Conservation (phyloP, 495 filamentous ascomycete species). For the Podospora appendiculata region DNA sequence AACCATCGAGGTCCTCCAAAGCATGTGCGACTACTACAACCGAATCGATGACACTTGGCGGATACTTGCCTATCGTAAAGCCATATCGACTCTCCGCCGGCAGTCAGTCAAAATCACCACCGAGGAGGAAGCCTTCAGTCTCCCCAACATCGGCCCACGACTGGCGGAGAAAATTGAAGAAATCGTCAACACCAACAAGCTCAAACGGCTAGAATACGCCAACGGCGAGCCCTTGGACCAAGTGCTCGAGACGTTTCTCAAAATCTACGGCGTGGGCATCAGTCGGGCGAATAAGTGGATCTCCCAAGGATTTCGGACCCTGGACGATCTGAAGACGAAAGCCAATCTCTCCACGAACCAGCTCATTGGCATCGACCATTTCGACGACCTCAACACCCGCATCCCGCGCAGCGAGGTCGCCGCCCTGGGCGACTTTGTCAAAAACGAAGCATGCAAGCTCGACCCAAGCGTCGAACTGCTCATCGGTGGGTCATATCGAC, state of each 20-base stretch:
- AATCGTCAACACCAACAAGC: slow-evolving; percentile 66
- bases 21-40: slow-evolving; percentile 78
- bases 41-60: slow-evolving; percentile 75
- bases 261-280: slow-evolving; percentile 75
- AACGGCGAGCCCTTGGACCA: slow-evolving; percentile 56
- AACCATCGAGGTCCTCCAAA: slow-evolving; percentile 71
- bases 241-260: slow-evolving; percentile 59
- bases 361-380: slow-evolving; percentile 69
- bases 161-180: slow-evolving; percentile 89
- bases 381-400: slow-evolving; percentile 73
- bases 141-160: slow-evolving; percentile 67
- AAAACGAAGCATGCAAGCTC: slow-evolving; percentile 48
- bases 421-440: slow-evolving; percentile 61
- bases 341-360: slow-evolving; percentile 68
- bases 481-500: slow-evolving; percentile 79
- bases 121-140: slow-evolving; percentile 55
- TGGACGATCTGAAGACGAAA: slow-evolving; percentile 61
- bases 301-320: slow-evolving; percentile 61
- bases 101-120: slow-evolving; percentile 60
- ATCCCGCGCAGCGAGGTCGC: slow-evolving; percentile 77
- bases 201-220: slow-evolving; percentile 64
- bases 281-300: slow-evolving; percentile 70
- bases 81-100: slow-evolving; percentile 60
- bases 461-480: slow-evolving; percentile 58
- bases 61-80: slow-evolving; percentile 69